Percentiles rank a stretch among this genome's conserved stretches.
These are phyloP conservation scores for Blastomyces gilchristii DNA, from an alignment of 2,329 filamentous ascomycete species.

Conservation along the genomic window DNA sequence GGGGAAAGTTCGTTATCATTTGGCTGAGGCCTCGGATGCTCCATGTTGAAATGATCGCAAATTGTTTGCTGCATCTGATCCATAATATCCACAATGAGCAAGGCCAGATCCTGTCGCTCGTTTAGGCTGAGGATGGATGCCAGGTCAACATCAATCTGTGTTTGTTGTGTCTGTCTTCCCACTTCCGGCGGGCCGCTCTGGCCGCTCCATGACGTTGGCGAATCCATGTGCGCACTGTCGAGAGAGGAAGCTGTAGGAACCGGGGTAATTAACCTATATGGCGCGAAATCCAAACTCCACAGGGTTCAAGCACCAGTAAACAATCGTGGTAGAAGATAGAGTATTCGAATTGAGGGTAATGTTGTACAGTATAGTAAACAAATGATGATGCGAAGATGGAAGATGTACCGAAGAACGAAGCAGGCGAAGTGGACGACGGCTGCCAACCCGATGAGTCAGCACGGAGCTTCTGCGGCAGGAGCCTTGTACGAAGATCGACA, in stretches of 20 bases:
- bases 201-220: not conserved
- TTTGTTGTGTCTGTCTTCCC: slow-evolving; percentile 2
- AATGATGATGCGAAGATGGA: not conserved
- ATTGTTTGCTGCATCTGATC: slow-evolving; percentile 33
- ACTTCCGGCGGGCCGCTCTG: not conserved
- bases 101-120: slow-evolving; percentile 35
- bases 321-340: not conserved
- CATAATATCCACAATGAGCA: slow-evolving; percentile 32
- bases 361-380: not conserved
- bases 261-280: not conserved
- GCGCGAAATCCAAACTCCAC: not conserved
- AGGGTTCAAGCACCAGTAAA: not conserved
- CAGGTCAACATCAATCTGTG: slow-evolving; percentile 26
- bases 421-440: not conserved
- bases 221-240: not conserved
- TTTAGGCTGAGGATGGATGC: slow-evolving; percentile 33
- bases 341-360: not conserved
- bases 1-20: not conserved
- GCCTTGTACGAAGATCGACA: not conserved
- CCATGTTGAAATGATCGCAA: slow-evolving; percentile 29
- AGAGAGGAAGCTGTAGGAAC: not conserved
- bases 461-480: not conserved
- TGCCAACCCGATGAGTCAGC: not conserved
- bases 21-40: not conserved
- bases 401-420: not conserved